These are phyloP conservation scores for Aspergillus eucalypticola DNA, from an alignment of 2,329 filamentous ascomycete genomes.

Conservation along the genomic window DNA sequence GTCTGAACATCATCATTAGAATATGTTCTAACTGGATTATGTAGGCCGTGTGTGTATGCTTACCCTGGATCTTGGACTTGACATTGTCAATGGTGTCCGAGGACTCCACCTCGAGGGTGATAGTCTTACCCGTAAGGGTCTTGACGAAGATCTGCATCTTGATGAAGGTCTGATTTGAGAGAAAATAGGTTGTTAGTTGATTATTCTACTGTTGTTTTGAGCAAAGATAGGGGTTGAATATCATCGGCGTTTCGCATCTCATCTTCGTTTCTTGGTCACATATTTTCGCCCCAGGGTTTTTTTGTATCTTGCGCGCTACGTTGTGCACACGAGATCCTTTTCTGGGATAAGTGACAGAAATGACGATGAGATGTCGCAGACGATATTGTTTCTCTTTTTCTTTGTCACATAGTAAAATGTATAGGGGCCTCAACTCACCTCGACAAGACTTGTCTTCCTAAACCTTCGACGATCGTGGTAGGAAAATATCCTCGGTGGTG, in stretches of 20 bases:
- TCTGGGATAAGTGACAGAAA: too few species aligned
- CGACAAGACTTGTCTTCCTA: slow-evolving; percentile 63
- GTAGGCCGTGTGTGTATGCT: slow-evolving; percentile 18
- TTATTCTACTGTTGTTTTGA: not conserved
- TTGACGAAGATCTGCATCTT: slow-evolving; percentile 60
- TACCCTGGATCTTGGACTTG: slow-evolving; percentile 90
- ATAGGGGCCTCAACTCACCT: slow-evolving; percentile 47
- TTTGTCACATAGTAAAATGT: not conserved
- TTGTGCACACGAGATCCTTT: too few species aligned
- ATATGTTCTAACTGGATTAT: not conserved
- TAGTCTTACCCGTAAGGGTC: slow-evolving; percentile 96
- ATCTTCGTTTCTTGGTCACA: not conserved
- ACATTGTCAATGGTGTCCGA: slow-evolving; percentile 99
- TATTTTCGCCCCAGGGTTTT: too few species aligned
- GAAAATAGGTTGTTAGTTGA: slow-evolving; percentile 18
- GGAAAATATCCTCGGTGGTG: slow-evolving; percentile 28
- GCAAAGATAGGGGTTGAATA: not conserved
- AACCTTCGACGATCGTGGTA: slow-evolving; percentile 48
- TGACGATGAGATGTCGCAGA: not conserved
- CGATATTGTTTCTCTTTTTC: not conserved
- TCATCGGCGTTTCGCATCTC: slow-evolving; percentile 1
- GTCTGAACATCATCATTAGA: slow-evolving; percentile 61
- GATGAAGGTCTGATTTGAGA: slow-evolving; percentile 42
- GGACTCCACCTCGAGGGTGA: slow-evolving; percentile 99
- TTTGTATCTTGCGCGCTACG: too few species aligned